Percentiles rank a stretch among this genome's conserved stretches.
Evolutionary conservation across 176 grass and related monocot genomes (phyloP).

Genomic region (Tillandsia fasciculata): DNA sequence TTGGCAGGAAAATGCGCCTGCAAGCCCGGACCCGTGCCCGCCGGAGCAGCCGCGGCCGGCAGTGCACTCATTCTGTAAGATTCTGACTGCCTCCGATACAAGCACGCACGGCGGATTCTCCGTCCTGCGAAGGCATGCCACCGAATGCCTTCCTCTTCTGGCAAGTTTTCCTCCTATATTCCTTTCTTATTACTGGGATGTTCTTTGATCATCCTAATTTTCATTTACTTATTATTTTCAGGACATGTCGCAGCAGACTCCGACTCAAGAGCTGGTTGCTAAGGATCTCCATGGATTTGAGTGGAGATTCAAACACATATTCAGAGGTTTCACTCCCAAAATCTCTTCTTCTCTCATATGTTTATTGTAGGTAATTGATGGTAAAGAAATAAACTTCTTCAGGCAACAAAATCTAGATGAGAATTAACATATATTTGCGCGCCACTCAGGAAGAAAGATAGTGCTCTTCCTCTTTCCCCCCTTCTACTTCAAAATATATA

Average conservation of each 20-base stretch:
- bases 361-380: not conserved
- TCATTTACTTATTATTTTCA: constrained; percentile 13
- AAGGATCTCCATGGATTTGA: constrained; percentile 70
- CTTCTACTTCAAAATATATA: too few species aligned
- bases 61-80: constrained; percentile 71
- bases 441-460: too few species aligned
- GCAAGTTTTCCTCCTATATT: constrained; percentile 28
- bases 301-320: constrained; percentile 96
- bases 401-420: not conserved
- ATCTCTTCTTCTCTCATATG: not conserved
- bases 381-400: not conserved
- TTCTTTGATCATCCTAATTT: not conserved
- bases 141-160: constrained; percentile 65
- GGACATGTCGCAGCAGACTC: constrained; percentile 79
- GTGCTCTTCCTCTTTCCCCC: too few species aligned
- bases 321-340: constrained; percentile 34
- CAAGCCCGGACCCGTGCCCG: constrained; percentile 24
- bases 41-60: constrained; percentile 31
- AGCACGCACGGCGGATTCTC: constrained; percentile 86
- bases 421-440: too few species aligned
- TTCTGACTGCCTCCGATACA: constrained; percentile 75
- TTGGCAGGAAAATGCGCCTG: constrained; percentile 53
- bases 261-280: constrained; percentile 66
- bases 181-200: not conserved
- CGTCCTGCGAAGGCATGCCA: constrained; percentile 64